Conservation (phyloP, 208 protist species). For the Acanthamoeba triangularis region DNA sequence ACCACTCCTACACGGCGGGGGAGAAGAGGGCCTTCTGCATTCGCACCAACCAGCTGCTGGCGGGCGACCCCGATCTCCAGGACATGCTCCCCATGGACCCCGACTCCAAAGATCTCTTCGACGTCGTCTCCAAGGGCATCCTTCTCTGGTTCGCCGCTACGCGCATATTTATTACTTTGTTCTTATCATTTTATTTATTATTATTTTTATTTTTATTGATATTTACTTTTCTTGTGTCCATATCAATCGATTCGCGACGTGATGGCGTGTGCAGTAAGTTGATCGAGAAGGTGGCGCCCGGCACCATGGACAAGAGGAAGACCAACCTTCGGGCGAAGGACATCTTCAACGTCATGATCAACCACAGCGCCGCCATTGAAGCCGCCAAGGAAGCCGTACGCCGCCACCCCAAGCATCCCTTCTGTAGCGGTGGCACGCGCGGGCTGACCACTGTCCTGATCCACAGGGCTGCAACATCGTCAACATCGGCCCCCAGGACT, state of each 20-base stretch:
- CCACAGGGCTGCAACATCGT: constrained; percentile 40
- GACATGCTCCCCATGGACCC: constrained; percentile 5
- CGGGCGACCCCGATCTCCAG: constrained; percentile 21
- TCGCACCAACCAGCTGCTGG: constrained; percentile 21
- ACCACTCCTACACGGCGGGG: constrained; percentile 50
- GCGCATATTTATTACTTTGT: not conserved
- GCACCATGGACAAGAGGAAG: constrained; percentile 37
- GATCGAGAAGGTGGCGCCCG: constrained; percentile 18
- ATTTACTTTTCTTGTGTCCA: not conserved
- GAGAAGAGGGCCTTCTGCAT: constrained; percentile 61
- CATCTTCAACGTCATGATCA: constrained; percentile 55
- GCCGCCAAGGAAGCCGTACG: constrained; percentile 6
- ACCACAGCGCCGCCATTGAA: constrained; percentile 29
- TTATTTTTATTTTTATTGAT: not conserved
- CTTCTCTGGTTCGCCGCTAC: constrained; percentile 17
- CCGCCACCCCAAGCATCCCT: not conserved
- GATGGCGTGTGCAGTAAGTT: not conserved
- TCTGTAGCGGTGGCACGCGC: not conserved
- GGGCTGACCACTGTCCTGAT: not conserved
- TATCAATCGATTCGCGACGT: no score
- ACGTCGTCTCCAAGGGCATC: constrained; percentile 49
- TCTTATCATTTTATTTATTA: not conserved
- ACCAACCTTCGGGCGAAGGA: not conserved
- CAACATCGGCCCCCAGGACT: constrained; percentile 61
- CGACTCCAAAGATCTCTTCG: constrained; percentile 24